Conservation (phyloP, 2,329 filamentous ascomycete genomes). For the Fusarium dimerum region DNA sequence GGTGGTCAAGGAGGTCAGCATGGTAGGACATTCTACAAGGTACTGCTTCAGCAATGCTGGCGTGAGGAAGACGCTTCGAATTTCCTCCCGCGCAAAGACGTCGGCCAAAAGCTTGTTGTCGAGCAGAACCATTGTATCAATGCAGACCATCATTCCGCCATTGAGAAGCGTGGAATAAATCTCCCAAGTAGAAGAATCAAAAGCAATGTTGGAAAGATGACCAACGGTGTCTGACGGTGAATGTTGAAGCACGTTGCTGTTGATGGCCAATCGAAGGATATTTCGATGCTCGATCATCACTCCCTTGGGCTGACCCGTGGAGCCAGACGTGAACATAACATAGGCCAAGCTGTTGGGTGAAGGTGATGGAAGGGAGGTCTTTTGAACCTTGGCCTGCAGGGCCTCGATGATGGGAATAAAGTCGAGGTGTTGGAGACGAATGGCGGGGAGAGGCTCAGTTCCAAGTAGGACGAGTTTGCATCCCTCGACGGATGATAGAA, state of each 20-base stretch:
- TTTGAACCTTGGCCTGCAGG: not conserved
- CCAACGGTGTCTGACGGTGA: not conserved
- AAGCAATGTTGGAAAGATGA: slow-evolving; percentile 13
- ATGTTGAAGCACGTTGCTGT: not conserved
- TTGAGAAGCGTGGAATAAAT: slow-evolving; percentile 13
- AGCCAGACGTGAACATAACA: slow-evolving; percentile 20
- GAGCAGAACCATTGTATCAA: slow-evolving; percentile 7
- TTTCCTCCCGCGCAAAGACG: slow-evolving; percentile 9
- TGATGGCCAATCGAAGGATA: slow-evolving; percentile 1
- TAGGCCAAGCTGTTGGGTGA: slow-evolving; percentile 1
- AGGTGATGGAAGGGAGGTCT: not conserved
- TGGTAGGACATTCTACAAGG: slow-evolving; percentile 7
- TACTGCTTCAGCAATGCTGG: slow-evolving; percentile 23
- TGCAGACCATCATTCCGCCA: slow-evolving; percentile 10
- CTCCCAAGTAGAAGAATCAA: slow-evolving; percentile 10
- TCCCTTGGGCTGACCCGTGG: slow-evolving; percentile 16
- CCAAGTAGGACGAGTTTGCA: slow-evolving; percentile 9
- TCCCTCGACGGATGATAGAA: slow-evolving; percentile 4
- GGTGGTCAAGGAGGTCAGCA: slow-evolving; percentile 1
- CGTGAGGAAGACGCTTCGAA: slow-evolving; percentile 12
- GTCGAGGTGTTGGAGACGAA: not conserved
- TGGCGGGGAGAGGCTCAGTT: not conserved
- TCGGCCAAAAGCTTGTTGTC: slow-evolving; percentile 5
- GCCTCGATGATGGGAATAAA: not conserved
- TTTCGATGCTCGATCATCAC: slow-evolving; percentile 17